phyloP scores from a whole-genome alignment of 768 basidiomycete genomes.

The Neoboletus subvelutipes region DNA sequence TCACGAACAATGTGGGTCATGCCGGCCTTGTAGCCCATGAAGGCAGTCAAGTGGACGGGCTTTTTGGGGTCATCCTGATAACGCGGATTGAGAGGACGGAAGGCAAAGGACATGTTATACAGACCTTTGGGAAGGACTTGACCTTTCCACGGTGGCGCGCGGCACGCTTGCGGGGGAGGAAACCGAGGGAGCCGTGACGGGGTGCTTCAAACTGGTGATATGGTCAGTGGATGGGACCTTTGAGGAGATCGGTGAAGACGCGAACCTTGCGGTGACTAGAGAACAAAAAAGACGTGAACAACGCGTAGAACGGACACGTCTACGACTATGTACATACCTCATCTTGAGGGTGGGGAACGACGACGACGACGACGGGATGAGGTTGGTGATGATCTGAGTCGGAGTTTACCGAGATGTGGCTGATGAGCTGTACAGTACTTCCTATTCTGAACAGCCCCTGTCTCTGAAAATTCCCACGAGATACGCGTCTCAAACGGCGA shows the following conservation, averaged over 20 bases:
- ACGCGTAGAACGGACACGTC: not conserved
- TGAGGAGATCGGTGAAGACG: slow-evolving; percentile 22
- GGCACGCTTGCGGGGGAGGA: slow-evolving; percentile 94
- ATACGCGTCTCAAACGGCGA: not conserved
- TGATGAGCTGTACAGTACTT: slow-evolving; percentile 33
- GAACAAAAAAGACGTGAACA: not conserved
- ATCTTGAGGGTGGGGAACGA: slow-evolving; percentile 45
- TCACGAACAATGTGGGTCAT: slow-evolving; percentile 99
- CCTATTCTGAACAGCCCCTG: slow-evolving; percentile 20
- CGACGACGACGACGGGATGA: slow-evolving; percentile 13
- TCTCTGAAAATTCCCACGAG: slow-evolving; percentile 1
- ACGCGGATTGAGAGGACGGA: slow-evolving; percentile 6
- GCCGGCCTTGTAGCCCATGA: slow-evolving; percentile 99
- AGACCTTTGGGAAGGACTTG: slow-evolving; percentile 98
- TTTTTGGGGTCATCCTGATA: slow-evolving; percentile 97
- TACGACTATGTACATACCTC: slow-evolving; percentile 48
- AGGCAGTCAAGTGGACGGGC: slow-evolving; percentile 96
- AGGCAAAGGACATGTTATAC: slow-evolving; percentile 19
- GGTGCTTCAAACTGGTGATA: slow-evolving; percentile 88
- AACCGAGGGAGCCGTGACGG: slow-evolving; percentile 96
- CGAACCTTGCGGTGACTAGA: slow-evolving; percentile 84
- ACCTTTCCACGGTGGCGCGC: slow-evolving; percentile 98
- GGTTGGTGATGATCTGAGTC: slow-evolving; percentile 1
- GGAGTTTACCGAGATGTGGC: slow-evolving; percentile 33
- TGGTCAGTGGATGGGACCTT: slow-evolving; percentile 16